Conservation (phyloP, 192 early-diverging fungal species). For the Backusella luteola region DNA sequence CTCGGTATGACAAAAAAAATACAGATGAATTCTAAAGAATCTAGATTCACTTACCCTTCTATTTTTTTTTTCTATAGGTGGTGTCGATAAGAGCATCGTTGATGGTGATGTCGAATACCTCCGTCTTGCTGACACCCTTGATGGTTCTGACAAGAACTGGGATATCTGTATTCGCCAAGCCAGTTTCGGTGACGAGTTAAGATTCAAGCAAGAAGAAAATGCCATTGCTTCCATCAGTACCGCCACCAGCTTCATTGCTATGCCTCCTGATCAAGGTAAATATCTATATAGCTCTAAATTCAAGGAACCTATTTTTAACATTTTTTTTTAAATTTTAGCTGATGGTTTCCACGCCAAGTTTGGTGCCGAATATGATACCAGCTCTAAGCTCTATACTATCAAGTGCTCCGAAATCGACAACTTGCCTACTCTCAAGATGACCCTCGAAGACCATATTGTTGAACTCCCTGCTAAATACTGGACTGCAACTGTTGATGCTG, state of each 20-base stretch:
- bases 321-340: slow-evolving; percentile 9
- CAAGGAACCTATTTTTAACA: neutral
- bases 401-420: slow-evolving; percentile 32
- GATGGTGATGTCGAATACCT: slow-evolving; percentile 24
- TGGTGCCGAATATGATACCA: slow-evolving; percentile 17
- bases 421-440: slow-evolving; percentile 25
- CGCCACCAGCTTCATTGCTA: slow-evolving; percentile 28
- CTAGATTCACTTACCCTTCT: neutral
- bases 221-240: slow-evolving; percentile 38
- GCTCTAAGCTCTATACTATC: slow-evolving; percentile 25
- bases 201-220: slow-evolving; percentile 17
- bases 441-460: slow-evolving; percentile 21
- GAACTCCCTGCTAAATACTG: slow-evolving; percentile 35
- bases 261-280: slow-evolving; percentile 25
- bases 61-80: slow-evolving; percentile 10
- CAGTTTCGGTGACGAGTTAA: slow-evolving; percentile 21
- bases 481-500: slow-evolving; percentile 25
- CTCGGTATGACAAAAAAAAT: slow-evolving; percentile 9
- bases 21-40: neutral
- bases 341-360: slow-evolving; percentile 31
- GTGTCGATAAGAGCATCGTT: slow-evolving; percentile 29
- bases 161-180: slow-evolving; percentile 32
- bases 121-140: neutral
- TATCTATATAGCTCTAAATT: neutral
- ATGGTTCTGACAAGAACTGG: slow-evolving; percentile 27